These are phyloP conservation scores for Phytophthora pinifolia DNA, from an alignment of 352 stramenopile species.

Conservation along the genomic window DNA sequence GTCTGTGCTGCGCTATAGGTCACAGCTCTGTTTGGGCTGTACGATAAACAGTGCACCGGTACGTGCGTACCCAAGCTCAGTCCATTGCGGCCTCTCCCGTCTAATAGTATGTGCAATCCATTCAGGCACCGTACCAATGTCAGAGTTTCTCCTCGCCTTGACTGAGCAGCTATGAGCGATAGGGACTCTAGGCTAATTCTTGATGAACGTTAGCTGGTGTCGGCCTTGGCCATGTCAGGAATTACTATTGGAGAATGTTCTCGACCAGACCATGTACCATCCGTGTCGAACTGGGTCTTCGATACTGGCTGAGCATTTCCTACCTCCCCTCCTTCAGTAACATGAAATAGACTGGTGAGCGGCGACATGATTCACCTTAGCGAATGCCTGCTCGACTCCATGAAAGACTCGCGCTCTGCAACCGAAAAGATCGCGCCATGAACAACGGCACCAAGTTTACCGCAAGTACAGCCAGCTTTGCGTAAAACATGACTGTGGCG, in stretches of 20 bases:
- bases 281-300: no score
- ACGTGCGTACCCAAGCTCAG: neutral
- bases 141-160: constrained; percentile 32
- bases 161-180: constrained; percentile 10
- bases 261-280: no score
- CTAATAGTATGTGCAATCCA: constrained; percentile 3
- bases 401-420: neutral
- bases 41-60: constrained; percentile 35
- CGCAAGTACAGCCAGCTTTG: constrained; percentile 32
- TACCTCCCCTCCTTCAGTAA: no score
- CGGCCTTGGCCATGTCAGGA: no score
- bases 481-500: constrained; percentile 18
- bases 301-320: no score
- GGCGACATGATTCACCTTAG: constrained; percentile 22
- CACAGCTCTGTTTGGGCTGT: constrained; percentile 43
- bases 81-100: neutral
- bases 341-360: no score
- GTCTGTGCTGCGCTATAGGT: constrained; percentile 20
- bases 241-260: no score
- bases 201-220: no score
- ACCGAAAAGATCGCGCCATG: constrained; percentile 14
- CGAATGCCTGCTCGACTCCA: constrained; percentile 30
- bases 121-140: constrained; percentile 40
- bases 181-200: no score
- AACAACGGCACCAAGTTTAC: constrained; percentile 32